Base-by-base conservation (phyloP, 495 filamentous ascomycete genomes). In the Podospora bellae-mahoneyi region DNA sequence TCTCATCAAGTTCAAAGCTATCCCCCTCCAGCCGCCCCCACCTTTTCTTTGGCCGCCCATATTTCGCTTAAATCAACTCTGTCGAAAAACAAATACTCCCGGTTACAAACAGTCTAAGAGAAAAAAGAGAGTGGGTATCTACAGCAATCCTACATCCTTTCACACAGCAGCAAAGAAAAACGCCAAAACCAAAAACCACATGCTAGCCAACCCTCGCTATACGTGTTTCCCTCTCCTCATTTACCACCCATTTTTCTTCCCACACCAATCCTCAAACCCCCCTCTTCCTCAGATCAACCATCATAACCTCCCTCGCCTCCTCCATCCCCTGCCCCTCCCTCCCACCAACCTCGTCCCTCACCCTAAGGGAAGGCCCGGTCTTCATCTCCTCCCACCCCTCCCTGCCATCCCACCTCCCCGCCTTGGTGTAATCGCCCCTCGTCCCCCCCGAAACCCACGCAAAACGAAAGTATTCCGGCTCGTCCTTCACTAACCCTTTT, bases 381-480 rank as follows among this genome's bases (percentile, higher is more conserved):
- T 61, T 62, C 82, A 89, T 87, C 18, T 84, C 75, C 23, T 82
- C 80, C 93, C 93, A 97, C n/a, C 79, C 76, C 34, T 91, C 88
- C 69, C 91, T 83, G 9, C 68, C 78, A 48, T 84, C 80, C 92
- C 95, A 95, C 20, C 86, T 86, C 1, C 93, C 94, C 1, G 94
- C 90, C 70, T 86, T 89, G 4, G 92, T 92, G 74, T 94, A 99
- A 72, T 91, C 90, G 23, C 85, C 90, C 60, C 84, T 84, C 19
- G 81, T 74, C 54, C 87, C 88, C 0, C 92, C 92, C 62, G 83
- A 80, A 83, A 96, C 87, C 75, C 88, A 94, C 6, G 85, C 91
- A 80, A 97, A 97, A 6, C 93, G 82, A 78, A 96, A 96, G 75
- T 95, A 97, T 73, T 94, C 86, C 73, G 76, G 87, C 74, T 71